A percentile compares a stretch with the other conserved stretches of the same genome.
Evolutionary conservation across 257 asterid species (phyloP).

Genomic region (Cordia subcordata): DNA sequence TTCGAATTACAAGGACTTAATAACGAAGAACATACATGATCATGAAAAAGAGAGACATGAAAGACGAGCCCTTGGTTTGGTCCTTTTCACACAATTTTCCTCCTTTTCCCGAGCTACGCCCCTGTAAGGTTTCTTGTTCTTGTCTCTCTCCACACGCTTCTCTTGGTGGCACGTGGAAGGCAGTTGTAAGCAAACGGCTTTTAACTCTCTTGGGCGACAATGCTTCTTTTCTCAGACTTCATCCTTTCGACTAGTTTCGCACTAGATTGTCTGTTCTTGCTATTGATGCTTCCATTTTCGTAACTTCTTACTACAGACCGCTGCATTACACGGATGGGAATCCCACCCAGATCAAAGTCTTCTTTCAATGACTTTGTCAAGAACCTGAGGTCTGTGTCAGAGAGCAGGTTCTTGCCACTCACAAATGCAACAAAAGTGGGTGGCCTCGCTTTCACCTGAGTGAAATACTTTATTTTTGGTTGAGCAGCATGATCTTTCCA

Average conservation of each 20-base stretch:
- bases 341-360: constrained; percentile 89
- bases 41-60: too few species aligned
- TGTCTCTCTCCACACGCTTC: too few species aligned
- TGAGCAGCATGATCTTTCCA: constrained; percentile 94
- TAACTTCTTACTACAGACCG: constrained; percentile 37
- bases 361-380: constrained; percentile 77
- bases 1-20: too few species aligned
- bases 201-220: constrained; percentile 25
- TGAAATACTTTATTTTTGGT: constrained; percentile 91
- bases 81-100: too few species aligned
- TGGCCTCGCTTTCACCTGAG: constrained; percentile 96
- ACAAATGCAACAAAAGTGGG: constrained; percentile 94
- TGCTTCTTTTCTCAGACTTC: constrained; percentile 57
- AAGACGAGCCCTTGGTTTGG: too few species aligned
- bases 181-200: background rate
- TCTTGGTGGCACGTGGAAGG: too few species aligned
- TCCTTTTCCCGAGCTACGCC: too few species aligned
- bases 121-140: too few species aligned
- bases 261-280: constrained; percentile 34
- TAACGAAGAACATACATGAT: too few species aligned
- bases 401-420: constrained; percentile 58
- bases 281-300: constrained; percentile 17
- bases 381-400: constrained; percentile 81
- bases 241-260: constrained; percentile 34
- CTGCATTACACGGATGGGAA: constrained; percentile 86